Percentiles rank a stretch among this genome's conserved stretches.
phyloP scores from a whole-genome alignment of 108 stramenopile genomes.

The Cyclotella atomus region DNA sequence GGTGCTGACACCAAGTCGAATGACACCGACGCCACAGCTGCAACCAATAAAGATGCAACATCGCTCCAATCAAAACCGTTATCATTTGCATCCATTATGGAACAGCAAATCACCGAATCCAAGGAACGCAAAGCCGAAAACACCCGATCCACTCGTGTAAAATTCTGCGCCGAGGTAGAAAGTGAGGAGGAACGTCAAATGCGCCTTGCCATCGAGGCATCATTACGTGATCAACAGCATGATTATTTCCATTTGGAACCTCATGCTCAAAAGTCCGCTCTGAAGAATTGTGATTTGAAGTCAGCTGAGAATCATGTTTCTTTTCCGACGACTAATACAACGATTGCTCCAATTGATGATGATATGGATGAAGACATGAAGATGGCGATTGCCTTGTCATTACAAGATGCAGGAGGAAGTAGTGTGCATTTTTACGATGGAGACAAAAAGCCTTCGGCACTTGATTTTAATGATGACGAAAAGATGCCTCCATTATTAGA shows the following conservation, averaged over 20 bases:
- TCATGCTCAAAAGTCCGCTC: background rate
- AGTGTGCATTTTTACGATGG: background rate
- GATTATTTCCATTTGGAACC: background rate
- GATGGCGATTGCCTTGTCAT: conserved; percentile 43
- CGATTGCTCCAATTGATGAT: conserved; percentile 14
- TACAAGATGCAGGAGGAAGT: conserved; percentile 13
- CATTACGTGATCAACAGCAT: conserved; percentile 1
- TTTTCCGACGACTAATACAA: background rate
- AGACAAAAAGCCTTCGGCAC: conserved; percentile 5
- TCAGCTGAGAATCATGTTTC: conserved; percentile 12
- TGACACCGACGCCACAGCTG: too few relatives aligned
- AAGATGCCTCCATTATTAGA: background rate
- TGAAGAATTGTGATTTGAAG: background rate
- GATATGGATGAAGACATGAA: conserved; percentile 45
- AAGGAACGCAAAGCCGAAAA: background rate
- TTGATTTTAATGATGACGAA: background rate
- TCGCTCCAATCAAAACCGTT: background rate
- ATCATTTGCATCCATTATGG: background rate
- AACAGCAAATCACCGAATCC: background rate
- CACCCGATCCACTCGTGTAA: background rate
- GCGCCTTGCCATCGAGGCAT: background rate
- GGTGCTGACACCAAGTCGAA: background rate
- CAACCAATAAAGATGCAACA: background rate
- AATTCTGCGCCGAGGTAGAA: background rate
- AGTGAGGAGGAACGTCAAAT: background rate